Conservation (phyloP, 768 basidiomycete species). For the Lactarius sp. region DNA sequence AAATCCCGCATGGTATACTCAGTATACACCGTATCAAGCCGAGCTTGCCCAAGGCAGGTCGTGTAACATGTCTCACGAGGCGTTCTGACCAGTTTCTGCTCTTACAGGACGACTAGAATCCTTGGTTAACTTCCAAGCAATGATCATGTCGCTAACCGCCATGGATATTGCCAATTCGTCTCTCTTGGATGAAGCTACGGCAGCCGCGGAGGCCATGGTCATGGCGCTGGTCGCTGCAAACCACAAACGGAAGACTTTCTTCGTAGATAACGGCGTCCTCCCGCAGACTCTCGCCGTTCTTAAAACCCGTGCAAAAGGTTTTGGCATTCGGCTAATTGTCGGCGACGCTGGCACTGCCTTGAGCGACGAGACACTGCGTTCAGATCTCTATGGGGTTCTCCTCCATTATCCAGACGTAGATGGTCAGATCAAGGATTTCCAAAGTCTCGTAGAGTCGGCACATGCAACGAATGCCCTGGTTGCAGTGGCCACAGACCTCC, state of each 20-base stretch:
- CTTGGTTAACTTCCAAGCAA: constrained; percentile 93
- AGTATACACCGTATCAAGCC: constrained; percentile 93
- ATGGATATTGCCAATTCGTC: constrained; percentile 98
- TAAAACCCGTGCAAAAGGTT: constrained; percentile 86
- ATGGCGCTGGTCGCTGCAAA: constrained; percentile 73
- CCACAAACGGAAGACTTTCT: constrained; percentile 75
- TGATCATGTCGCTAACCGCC: constrained; percentile 89
- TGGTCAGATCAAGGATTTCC: constrained; percentile 75
- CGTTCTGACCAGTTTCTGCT: constrained; percentile 4
- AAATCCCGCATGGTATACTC: constrained; percentile 98
- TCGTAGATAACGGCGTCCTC: constrained; percentile 77
- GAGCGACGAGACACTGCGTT: constrained; percentile 47
- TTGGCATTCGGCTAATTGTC: constrained; percentile 78
- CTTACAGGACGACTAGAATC: constrained; percentile 86
- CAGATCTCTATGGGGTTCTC: constrained; percentile 78
- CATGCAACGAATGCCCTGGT: constrained; percentile 79
- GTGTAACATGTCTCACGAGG: not conserved
- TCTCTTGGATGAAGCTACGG: constrained; percentile 90
- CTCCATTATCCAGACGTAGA: constrained; percentile 94
- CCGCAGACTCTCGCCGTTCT: constrained; percentile 92
- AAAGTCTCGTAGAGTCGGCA: constrained; percentile 54
- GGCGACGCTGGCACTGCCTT: constrained; percentile 52
- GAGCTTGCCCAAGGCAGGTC: constrained; percentile 92
- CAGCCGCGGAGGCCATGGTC: constrained; percentile 94
- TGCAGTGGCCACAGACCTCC: constrained; percentile 84